phyloP scores from a whole-genome alignment of 352 stramenopile genomes.

The Phytophthora lateralis region DNA sequence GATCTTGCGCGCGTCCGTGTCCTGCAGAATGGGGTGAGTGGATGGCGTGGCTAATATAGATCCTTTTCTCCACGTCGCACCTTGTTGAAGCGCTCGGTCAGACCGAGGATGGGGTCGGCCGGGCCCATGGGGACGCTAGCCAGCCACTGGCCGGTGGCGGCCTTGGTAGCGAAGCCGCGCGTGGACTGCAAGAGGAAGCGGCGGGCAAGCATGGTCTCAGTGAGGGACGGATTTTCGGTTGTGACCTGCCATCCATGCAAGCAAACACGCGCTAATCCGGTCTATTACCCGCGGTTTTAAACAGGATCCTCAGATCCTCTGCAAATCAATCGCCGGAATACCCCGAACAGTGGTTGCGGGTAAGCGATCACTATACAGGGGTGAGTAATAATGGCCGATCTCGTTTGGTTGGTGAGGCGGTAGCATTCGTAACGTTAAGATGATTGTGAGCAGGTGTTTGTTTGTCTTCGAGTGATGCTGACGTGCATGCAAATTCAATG shows the following conservation, averaged over 20 bases:
- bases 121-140: conserved; percentile 93
- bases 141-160: conserved; percentile 65
- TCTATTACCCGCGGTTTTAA: conserved; percentile 23
- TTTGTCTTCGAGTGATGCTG: too few relatives aligned
- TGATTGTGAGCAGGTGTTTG: too few relatives aligned
- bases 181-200: conserved; percentile 35
- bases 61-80: conserved; percentile 31
- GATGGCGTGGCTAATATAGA: neutral
- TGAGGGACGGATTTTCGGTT: conserved; percentile 30
- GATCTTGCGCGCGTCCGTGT: conserved; percentile 94
- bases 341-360: too few relatives aligned
- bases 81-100: conserved; percentile 94
- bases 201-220: conserved; percentile 38
- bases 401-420: too few relatives aligned
- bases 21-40: conserved; percentile 50
- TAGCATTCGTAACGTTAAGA: too few relatives aligned
- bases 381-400: too few relatives aligned
- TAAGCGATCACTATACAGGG: too few relatives aligned
- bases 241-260: conserved; percentile 17
- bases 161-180: conserved; percentile 53
- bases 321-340: conserved; percentile 1
- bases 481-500: too few relatives aligned
- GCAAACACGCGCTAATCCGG: conserved; percentile 25
- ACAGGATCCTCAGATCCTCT: conserved; percentile 6
- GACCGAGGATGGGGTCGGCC: conserved; percentile 96